These are phyloP conservation scores for Leucogyrophana mollusca DNA, from an alignment of 768 basidiomycete species.

Conservation along the genomic window DNA sequence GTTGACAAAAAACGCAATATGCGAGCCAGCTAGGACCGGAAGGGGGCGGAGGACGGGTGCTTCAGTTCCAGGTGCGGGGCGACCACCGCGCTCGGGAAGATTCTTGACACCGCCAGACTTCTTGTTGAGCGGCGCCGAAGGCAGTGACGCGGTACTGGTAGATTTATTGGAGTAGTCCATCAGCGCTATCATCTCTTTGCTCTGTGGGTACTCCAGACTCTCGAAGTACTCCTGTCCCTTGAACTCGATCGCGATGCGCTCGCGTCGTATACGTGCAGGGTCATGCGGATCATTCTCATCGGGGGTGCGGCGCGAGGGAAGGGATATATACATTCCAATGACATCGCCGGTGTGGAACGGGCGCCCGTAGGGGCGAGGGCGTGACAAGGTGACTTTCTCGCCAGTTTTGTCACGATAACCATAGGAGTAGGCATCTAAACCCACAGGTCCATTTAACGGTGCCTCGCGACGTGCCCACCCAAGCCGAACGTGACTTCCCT, in stretches of 20 bases:
- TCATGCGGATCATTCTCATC: slow-evolving; percentile 66
- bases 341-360: slow-evolving; percentile 82
- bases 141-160: slow-evolving; percentile 52
- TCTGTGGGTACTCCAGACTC: slow-evolving; percentile 81
- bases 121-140: slow-evolving; percentile 53
- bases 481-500: slow-evolving; percentile 82
- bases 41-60: slow-evolving; percentile 55
- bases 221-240: slow-evolving; percentile 99
- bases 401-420: slow-evolving; percentile 90
- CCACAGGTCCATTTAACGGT: slow-evolving; percentile 89
- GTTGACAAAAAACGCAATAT: slow-evolving; percentile 89
- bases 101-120: slow-evolving; percentile 69
- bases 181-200: slow-evolving; percentile 90
- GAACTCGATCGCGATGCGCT: slow-evolving; percentile 91
- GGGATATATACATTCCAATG: slow-evolving; percentile 89
- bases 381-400: slow-evolving; percentile 84
- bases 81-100: slow-evolving; percentile 53
- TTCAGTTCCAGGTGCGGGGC: slow-evolving; percentile 34
- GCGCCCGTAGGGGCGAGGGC: slow-evolving; percentile 74
- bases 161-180: slow-evolving; percentile 74
- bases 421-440: slow-evolving; percentile 92
- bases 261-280: slow-evolving; percentile 80
- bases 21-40: slow-evolving; percentile 67
- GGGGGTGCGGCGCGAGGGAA: slow-evolving; percentile 67
- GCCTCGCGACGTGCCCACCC: slow-evolving; percentile 94